phyloP scores from a whole-genome alignment of 2,329 filamentous ascomycete species.

The Trichoderma arundinaceum region DNA sequence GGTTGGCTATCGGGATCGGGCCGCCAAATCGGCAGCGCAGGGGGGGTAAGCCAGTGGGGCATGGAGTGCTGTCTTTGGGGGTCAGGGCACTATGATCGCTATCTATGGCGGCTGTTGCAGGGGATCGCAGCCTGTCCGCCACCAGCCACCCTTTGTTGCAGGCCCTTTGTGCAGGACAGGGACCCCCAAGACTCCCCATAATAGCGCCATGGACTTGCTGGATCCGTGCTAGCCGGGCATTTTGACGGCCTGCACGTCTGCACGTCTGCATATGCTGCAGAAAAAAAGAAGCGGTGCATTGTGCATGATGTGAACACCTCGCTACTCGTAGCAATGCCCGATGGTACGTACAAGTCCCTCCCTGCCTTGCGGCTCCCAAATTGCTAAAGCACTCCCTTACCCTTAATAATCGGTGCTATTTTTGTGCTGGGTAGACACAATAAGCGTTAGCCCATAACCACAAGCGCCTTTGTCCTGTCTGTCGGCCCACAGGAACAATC shows the following conservation, averaged over 20 bases:
- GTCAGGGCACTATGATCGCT: not conserved
- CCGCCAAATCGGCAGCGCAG: slow-evolving; percentile 26
- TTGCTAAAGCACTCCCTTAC: too few relatives aligned
- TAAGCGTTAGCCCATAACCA: too few relatives aligned
- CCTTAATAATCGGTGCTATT: too few relatives aligned
- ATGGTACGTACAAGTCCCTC: not conserved
- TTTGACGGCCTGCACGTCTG: not conserved
- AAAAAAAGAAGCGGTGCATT: not conserved
- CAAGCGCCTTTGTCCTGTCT: too few relatives aligned
- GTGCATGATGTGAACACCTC: not conserved
- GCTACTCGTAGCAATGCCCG: not conserved
- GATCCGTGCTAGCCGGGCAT: not conserved
- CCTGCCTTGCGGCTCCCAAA: not conserved
- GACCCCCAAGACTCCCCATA: too few relatives aligned
- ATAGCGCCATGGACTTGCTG: not conserved
- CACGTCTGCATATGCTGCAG: not conserved
- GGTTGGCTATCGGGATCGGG: slow-evolving; percentile 32
- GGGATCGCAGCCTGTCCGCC: too few relatives aligned
- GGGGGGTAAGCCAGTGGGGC: slow-evolving; percentile 4
- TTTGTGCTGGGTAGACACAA: too few relatives aligned
- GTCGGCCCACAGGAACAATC: not conserved
- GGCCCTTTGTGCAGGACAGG: too few relatives aligned
- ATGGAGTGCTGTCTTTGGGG: slow-evolving; percentile 3
- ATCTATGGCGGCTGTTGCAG: not conserved
- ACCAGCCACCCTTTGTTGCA: slow-evolving; percentile 28